phyloP scores from a whole-genome alignment of 805 yeast genomes.

The Metschnikowia anglica region DNA sequence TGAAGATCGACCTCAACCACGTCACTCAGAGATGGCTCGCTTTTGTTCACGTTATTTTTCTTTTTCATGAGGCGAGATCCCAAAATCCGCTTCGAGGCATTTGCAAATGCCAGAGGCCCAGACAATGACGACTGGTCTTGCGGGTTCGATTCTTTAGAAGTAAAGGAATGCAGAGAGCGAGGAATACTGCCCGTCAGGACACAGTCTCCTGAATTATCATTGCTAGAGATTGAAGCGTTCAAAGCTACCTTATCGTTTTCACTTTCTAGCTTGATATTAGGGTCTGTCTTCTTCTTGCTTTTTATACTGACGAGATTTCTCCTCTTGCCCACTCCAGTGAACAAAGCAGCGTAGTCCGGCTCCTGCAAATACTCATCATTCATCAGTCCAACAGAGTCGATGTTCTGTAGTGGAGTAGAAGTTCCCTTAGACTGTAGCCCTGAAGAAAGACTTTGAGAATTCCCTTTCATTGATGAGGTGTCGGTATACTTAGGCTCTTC shows the following conservation, averaged over 20 bases:
- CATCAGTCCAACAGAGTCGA: constrained; percentile 13
- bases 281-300: constrained; percentile 24
- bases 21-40: constrained; percentile 6
- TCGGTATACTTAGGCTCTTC: not conserved
- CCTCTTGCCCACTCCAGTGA: constrained; percentile 44
- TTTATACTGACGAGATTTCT: constrained; percentile 30
- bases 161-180: constrained; percentile 11
- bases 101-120: constrained; percentile 25
- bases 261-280: constrained; percentile 19
- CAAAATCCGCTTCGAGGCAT: constrained; percentile 39
- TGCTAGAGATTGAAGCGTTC: constrained; percentile 14
- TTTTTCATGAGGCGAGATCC: constrained; percentile 40
- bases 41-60: constrained; percentile 20
- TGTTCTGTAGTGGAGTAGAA: constrained; percentile 8
- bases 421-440: not conserved
- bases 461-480: not conserved
- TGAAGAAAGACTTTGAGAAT: not conserved
- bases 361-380: constrained; percentile 18
- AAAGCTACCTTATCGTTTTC: constrained; percentile 1
- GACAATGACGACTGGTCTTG: constrained; percentile 3
- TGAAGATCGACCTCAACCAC: constrained; percentile 43
- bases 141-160: constrained; percentile 8
- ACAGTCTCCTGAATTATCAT: constrained; percentile 17
- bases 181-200: constrained; percentile 11
- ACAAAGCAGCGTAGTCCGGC: constrained; percentile 46